These are phyloP conservation scores for Protomyces lactucae-debilis DNA, from an alignment of 1,139 yeast species.

Conservation along the genomic window DNA sequence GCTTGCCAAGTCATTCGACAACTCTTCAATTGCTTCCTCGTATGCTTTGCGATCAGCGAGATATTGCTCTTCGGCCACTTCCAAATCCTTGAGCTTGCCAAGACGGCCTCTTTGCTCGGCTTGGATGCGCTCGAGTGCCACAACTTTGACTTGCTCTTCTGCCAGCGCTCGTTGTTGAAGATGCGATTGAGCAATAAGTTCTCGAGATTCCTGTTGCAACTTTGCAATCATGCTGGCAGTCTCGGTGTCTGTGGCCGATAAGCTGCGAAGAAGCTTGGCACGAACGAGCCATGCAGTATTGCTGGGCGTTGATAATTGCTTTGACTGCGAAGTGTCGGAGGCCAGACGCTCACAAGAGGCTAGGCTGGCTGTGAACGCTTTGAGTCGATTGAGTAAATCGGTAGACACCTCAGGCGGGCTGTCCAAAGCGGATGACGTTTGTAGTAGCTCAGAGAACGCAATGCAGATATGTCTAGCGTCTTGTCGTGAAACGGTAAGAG, in stretches of 20 bases:
- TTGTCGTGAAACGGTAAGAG: neutral
- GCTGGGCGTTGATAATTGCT: neutral
- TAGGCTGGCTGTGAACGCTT: neutral
- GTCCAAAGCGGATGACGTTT: neutral
- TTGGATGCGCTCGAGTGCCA: conserved; percentile 25
- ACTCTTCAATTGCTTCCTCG: conserved; percentile 8
- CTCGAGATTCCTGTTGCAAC: conserved; percentile 19
- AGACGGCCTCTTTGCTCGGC: conserved; percentile 1
- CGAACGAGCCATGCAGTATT: neutral
- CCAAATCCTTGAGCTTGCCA: conserved; percentile 6
- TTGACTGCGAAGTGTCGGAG: neutral
- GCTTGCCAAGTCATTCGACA: neutral
- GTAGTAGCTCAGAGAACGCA: neutral
- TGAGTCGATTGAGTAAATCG: neutral
- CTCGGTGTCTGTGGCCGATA: neutral
- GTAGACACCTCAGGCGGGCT: neutral
- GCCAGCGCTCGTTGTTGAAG: conserved; percentile 29
- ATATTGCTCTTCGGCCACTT: neutral
- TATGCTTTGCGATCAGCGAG: conserved; percentile 3
- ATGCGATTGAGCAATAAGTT: conserved; percentile 20
- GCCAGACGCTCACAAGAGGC: neutral
- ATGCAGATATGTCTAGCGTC: neutral
- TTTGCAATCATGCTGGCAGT: neutral
- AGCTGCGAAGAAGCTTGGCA: neutral
- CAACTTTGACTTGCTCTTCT: conserved; percentile 28